Percentiles rank a stretch among this genome's conserved stretches.
Conservation (phyloP, 306 rosid genomes). For the Dalbergia cultrata region DNA sequence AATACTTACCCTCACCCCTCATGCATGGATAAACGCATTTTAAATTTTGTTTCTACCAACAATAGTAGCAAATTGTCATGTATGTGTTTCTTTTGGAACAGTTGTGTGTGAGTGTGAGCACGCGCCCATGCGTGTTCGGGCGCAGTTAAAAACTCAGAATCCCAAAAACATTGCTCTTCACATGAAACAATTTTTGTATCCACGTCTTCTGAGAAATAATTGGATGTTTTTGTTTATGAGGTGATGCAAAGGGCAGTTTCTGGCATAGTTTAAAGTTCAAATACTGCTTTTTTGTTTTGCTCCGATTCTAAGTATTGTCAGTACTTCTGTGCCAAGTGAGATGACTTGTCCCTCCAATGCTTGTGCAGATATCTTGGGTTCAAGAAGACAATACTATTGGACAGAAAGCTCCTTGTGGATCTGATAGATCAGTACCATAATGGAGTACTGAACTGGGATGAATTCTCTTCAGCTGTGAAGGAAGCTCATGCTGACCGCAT, state of each 20-base stretch:
- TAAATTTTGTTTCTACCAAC: slow-evolving; percentile 4
- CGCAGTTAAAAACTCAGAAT: not conserved
- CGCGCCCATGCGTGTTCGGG: not conserved
- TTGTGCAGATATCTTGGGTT: slow-evolving; percentile 84
- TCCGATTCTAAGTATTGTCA: not conserved
- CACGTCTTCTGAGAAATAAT: not conserved
- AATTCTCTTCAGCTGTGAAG: slow-evolving; percentile 86
- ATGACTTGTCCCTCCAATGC: slow-evolving; percentile 39
- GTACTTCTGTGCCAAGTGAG: slow-evolving; percentile 23
- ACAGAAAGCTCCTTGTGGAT: slow-evolving; percentile 81
- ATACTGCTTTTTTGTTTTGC: not conserved
- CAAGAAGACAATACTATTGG: slow-evolving; percentile 85
- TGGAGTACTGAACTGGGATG: slow-evolving; percentile 74
- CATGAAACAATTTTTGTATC: slow-evolving; percentile 25
- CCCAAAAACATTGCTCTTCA: not conserved
- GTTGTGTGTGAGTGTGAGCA: not conserved
- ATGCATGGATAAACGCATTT: not conserved
- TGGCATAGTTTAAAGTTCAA: slow-evolving; percentile 10
- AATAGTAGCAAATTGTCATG: not conserved
- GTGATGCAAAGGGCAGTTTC: not conserved
- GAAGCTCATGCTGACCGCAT: slow-evolving; percentile 79
- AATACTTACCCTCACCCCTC: not conserved
- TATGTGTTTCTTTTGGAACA: not conserved
- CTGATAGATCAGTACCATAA: slow-evolving; percentile 78
- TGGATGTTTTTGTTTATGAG: not conserved